Conservation (phyloP, 2,329 filamentous ascomycete species). For the Ophiostoma angusticollis region DNA sequence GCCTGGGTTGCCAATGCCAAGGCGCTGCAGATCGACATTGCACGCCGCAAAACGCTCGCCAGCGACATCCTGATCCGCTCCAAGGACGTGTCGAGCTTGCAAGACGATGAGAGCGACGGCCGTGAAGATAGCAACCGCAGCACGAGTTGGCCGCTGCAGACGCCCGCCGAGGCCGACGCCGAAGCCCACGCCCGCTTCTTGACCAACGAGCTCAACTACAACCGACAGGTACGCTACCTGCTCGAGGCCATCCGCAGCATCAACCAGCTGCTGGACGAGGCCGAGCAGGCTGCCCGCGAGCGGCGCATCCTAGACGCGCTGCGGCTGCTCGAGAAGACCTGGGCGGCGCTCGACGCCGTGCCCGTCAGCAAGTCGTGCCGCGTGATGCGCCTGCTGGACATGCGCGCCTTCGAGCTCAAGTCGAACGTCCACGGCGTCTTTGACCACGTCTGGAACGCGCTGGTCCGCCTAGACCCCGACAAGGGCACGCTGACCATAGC, state of each 20-base stretch:
- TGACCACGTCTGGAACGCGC: slow-evolving; percentile 54
- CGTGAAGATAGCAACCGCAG: too few species aligned
- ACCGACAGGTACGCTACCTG: slow-evolving; percentile 38
- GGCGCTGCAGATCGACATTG: slow-evolving; percentile 73
- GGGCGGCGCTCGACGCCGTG: slow-evolving; percentile 44
- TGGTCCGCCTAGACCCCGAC: slow-evolving; percentile 50
- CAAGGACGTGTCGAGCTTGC: too few species aligned
- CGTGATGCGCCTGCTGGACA: slow-evolving; percentile 50
- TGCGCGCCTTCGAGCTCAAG: slow-evolving; percentile 53
- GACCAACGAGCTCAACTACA: slow-evolving; percentile 45
- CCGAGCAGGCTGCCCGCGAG: slow-evolving; percentile 44
- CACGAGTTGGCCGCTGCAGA: too few species aligned
- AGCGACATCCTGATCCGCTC: slow-evolving; percentile 69
- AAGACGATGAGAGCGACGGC: too few species aligned
- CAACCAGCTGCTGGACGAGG: slow-evolving; percentile 47
- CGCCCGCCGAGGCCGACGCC: slow-evolving; percentile 39
- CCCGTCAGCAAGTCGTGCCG: slow-evolving; percentile 49
- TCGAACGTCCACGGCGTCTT: slow-evolving; percentile 53
- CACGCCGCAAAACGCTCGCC: slow-evolving; percentile 64
- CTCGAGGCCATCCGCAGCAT: slow-evolving; percentile 42
- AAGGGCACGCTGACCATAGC: slow-evolving; percentile 43
- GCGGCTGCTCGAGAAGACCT: slow-evolving; percentile 45
- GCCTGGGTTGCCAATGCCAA: slow-evolving; percentile 79
- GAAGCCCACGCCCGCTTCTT: slow-evolving; percentile 45
- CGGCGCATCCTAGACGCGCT: slow-evolving; percentile 44